A percentile compares a stretch with the other conserved stretches of the same genome.
phyloP scores from a whole-genome alignment of 2,329 filamentous ascomycete species.

The Diaporthe sp. region DNA sequence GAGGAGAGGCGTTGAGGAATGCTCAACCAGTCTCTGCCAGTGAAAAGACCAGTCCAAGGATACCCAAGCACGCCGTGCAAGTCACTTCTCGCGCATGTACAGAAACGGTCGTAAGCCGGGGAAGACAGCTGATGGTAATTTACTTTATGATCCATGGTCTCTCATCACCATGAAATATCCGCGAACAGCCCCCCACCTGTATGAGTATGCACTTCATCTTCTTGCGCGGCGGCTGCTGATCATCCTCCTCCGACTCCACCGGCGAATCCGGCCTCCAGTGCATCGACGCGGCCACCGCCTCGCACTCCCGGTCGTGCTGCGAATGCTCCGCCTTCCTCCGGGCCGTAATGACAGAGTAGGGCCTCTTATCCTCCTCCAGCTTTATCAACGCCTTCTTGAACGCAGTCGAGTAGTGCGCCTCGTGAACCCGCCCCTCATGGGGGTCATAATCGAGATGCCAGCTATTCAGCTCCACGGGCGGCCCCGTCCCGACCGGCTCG shows the following conservation, averaged over 20 bases:
- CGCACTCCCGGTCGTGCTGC: neutral
- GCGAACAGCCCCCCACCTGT: neutral
- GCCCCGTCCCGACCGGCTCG: neutral
- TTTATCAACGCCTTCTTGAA: neutral
- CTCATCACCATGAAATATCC: neutral
- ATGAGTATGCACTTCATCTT: neutral
- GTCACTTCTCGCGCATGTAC: neutral
- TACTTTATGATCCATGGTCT: neutral
- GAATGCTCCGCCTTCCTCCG: neutral
- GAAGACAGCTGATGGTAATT: neutral
- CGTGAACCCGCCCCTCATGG: neutral
- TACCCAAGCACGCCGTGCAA: too few species aligned
- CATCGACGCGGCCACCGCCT: neutral
- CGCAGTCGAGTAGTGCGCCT: neutral
- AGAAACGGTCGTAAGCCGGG: neutral
- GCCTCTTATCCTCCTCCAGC: neutral
- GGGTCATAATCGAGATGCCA: rapidly evolving
- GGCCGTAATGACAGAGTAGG: neutral
- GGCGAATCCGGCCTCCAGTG: neutral
- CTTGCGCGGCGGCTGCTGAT: neutral
- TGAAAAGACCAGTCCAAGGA: too few species aligned
- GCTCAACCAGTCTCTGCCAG: too few species aligned
- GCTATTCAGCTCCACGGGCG: neutral
- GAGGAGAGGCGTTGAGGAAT: too few species aligned
- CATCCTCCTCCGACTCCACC: neutral